phyloP scores from a whole-genome alignment of 192 early-diverging fungal genomes.

The Coemansia sp. region DNA sequence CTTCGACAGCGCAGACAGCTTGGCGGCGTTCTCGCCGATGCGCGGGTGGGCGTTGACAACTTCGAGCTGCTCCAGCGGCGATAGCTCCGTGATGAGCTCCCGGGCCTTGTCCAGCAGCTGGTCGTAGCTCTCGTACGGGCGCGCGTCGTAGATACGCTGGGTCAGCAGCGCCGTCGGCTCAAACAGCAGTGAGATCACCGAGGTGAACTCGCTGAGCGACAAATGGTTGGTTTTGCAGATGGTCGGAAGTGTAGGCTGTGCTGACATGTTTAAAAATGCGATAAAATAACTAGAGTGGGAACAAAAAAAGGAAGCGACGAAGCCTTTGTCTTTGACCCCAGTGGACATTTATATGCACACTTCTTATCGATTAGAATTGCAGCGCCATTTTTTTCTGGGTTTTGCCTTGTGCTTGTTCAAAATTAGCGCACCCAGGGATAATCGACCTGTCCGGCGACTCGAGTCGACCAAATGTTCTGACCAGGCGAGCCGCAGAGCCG shows the following conservation, averaged over 20 bases:
- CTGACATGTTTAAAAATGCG: slow-evolving; percentile 17
- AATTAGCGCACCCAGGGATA: not conserved
- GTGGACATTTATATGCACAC: too few species aligned
- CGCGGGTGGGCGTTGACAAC: slow-evolving; percentile 90
- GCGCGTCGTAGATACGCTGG: slow-evolving; percentile 59
- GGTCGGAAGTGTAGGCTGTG: slow-evolving; percentile 55
- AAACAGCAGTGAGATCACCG: slow-evolving; percentile 71
- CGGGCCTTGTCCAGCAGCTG: slow-evolving; percentile 62
- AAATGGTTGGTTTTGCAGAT: slow-evolving; percentile 66
- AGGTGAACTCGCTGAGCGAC: slow-evolving; percentile 53
- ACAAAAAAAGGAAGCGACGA: not conserved
- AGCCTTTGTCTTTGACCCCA: too few species aligned
- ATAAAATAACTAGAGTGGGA: slow-evolving; percentile 3
- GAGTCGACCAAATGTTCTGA: not conserved
- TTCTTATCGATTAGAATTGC: not conserved
- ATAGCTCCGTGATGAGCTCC: slow-evolving; percentile 56
- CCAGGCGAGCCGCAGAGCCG: not conserved
- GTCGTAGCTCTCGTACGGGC: slow-evolving; percentile 71
- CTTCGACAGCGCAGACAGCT: slow-evolving; percentile 68
- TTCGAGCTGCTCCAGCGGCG: slow-evolving; percentile 64
- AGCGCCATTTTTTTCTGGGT: too few species aligned
- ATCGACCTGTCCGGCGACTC: not conserved
- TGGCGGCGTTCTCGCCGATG: slow-evolving; percentile 71
- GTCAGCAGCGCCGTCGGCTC: slow-evolving; percentile 85
- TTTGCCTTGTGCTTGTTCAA: too few species aligned